Percentiles rank a stretch among this genome's conserved stretches.
Evolutionary conservation across 495 filamentous ascomycete genomes (phyloP).

Genomic region (Penicillium silybi): DNA sequence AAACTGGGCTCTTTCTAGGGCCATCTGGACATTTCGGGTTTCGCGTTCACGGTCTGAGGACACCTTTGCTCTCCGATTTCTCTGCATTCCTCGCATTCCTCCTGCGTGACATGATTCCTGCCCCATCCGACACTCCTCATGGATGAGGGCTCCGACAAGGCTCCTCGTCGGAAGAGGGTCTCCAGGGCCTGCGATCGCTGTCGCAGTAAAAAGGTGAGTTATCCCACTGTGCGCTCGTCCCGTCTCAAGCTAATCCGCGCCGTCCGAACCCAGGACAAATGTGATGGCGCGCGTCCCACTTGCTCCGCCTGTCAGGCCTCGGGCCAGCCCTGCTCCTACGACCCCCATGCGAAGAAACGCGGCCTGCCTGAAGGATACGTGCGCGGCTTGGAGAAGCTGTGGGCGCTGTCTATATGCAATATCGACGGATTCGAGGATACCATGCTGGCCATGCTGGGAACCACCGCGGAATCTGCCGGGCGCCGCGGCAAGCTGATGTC

Average conservation of each 20-base stretch:
- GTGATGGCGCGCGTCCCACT: constrained; percentile 60
- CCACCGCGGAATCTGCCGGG: constrained; percentile 32
- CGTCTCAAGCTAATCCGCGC: not conserved
- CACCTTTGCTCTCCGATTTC: not conserved
- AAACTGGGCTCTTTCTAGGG: not conserved
- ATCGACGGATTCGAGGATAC: constrained; percentile 48
- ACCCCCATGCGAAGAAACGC: constrained; percentile 66
- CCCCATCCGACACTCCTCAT: constrained; percentile 32
- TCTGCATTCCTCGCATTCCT: not conserved
- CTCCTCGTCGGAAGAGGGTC: constrained; percentile 57
- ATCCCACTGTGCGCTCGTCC: not conserved
- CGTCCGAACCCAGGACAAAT: constrained; percentile 52
- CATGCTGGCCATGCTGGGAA: constrained; percentile 41
- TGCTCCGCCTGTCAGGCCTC: constrained; percentile 63
- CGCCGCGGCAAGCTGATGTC: constrained; percentile 33
- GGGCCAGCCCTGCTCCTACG: constrained; percentile 61
- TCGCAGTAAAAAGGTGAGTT: constrained; percentile 53
- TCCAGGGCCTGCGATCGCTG: constrained; percentile 70
- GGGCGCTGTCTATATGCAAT: constrained; percentile 44
- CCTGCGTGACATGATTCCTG: constrained; percentile 26
- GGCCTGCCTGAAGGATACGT: constrained; percentile 51
- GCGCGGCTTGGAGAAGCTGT: constrained; percentile 42
- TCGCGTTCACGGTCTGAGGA: not conserved
- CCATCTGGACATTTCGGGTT: not conserved
- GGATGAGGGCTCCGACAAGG: constrained; percentile 46